A percentile compares a stretch with the other conserved stretches of the same genome.
These are phyloP conservation scores for Botryotinia narcissicola DNA, from an alignment of 2,329 filamentous ascomycete species.

Conservation along the genomic window DNA sequence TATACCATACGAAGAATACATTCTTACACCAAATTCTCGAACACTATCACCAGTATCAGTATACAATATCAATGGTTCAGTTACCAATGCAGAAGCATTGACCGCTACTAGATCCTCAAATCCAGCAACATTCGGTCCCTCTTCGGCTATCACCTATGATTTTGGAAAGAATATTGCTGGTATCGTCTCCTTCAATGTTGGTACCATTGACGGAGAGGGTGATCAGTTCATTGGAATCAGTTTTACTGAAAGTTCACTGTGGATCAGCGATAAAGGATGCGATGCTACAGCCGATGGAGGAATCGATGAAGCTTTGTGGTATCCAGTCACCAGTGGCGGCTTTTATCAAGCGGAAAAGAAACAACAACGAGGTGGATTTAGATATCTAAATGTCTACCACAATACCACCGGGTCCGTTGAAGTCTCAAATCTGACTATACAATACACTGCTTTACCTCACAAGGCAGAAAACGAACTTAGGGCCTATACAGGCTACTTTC, in stretches of 20 bases:
- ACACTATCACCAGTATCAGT: slow-evolving; percentile 34
- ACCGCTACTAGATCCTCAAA: slow-evolving; percentile 6
- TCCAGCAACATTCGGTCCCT: slow-evolving; percentile 29
- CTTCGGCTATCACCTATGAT: slow-evolving; percentile 42
- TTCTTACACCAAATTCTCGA: slow-evolving; percentile 38
- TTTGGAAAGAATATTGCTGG: slow-evolving; percentile 43
- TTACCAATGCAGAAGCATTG: slow-evolving; percentile 31
- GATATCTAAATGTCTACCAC: slow-evolving; percentile 50
- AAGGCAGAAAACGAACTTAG: slow-evolving; percentile 37
- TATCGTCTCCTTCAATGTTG: slow-evolving; percentile 40
- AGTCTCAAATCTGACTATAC: slow-evolving; percentile 36
- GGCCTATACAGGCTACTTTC: slow-evolving; percentile 53
- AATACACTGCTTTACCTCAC: slow-evolving; percentile 43
- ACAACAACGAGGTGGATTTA: slow-evolving; percentile 50
- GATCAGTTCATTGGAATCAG: slow-evolving; percentile 42
- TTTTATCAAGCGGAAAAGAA: slow-evolving; percentile 43
- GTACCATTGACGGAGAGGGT: slow-evolving; percentile 24
- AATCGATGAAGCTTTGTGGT: slow-evolving; percentile 50
- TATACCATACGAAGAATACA: slow-evolving; percentile 39
- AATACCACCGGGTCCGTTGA: slow-evolving; percentile 31
- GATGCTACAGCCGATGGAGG: slow-evolving; percentile 48
- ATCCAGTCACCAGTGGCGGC: slow-evolving; percentile 41
- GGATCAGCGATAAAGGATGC: slow-evolving; percentile 47
- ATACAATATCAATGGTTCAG: slow-evolving; percentile 37
- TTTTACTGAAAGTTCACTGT: slow-evolving; percentile 44